Conservation (phyloP, 139 green algal genomes). For the Haematococcus lacustris region DNA sequence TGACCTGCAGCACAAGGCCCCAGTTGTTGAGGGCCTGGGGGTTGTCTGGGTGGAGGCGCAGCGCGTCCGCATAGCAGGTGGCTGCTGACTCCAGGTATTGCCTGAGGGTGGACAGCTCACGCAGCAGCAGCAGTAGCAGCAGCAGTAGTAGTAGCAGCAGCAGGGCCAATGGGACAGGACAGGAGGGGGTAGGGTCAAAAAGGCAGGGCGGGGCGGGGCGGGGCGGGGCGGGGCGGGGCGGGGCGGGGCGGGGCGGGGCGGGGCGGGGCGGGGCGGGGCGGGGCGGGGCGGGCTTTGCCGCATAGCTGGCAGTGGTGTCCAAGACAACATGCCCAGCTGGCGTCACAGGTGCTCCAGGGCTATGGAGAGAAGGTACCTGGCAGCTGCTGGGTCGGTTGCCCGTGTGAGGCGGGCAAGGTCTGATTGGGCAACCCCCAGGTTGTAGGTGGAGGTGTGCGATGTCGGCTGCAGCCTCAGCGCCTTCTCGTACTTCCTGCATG, state of each 20-base stretch:
- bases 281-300: not conserved
- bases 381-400: slow-evolving; percentile 6
- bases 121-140: slow-evolving; percentile 34
- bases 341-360: slow-evolving; percentile 32
- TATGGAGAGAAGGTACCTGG: slow-evolving; percentile 19
- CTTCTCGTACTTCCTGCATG: slow-evolving; percentile 7
- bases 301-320: not conserved
- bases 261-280: too few species aligned
- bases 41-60: slow-evolving; percentile 49
- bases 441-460: slow-evolving; percentile 48
- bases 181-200: not conserved
- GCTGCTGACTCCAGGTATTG: slow-evolving; percentile 36
- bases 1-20: slow-evolving; percentile 69
- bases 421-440: slow-evolving; percentile 55
- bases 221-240: too few species aligned
- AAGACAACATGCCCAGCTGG: not conserved
- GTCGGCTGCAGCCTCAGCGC: slow-evolving; percentile 24
- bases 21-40: slow-evolving; percentile 80
- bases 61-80: slow-evolving; percentile 57
- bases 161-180: not conserved
- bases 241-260: too few species aligned
- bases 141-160: too few species aligned
- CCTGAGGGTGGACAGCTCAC: not conserved
- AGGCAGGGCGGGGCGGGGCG: too few species aligned
- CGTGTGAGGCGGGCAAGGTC: slow-evolving; percentile 41